phyloP scores from a whole-genome alignment of 257 asterid genomes.

The Oldenlandia corymbosa region DNA sequence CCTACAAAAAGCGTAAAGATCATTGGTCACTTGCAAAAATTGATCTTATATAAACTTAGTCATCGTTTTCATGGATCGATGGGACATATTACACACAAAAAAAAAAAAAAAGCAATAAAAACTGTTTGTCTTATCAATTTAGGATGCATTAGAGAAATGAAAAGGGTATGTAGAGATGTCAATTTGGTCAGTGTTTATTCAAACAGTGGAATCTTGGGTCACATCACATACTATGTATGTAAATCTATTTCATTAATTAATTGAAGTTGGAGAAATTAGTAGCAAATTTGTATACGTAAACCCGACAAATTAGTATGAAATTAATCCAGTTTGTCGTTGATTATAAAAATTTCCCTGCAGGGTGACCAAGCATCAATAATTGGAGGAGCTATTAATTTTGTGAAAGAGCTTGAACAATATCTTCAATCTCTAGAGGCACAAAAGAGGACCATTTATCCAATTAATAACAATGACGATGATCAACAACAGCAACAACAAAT shows the following conservation, averaged over 20 bases:
- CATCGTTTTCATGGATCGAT: conserved; percentile 21
- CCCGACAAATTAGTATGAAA: not conserved
- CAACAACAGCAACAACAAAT: conserved; percentile 1
- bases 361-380: conserved; percentile 96
- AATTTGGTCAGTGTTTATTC: conserved; percentile 8
- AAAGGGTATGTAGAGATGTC: not conserved
- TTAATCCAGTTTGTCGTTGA: not conserved
- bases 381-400: conserved; percentile 82
- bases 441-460: conserved; percentile 3
- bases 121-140: not conserved
- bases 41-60: not conserved
- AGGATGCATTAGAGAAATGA: not conserved
- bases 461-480: not conserved
- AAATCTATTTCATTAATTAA: too few species aligned
- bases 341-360: conserved; percentile 36
- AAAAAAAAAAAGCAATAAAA: not conserved
- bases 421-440: conserved; percentile 49
- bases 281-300: too few species aligned
- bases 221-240: conserved; percentile 12
- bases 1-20: conserved; percentile 4
- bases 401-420: conserved; percentile 79
- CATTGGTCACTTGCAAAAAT: not conserved
- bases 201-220: conserved; percentile 7
- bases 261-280: too few species aligned
- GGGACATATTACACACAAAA: conserved; percentile 8